Evolutionary conservation across 495 filamentous ascomycete genomes (phyloP).

Genomic region (Astrocystis sublimbata): DNA sequence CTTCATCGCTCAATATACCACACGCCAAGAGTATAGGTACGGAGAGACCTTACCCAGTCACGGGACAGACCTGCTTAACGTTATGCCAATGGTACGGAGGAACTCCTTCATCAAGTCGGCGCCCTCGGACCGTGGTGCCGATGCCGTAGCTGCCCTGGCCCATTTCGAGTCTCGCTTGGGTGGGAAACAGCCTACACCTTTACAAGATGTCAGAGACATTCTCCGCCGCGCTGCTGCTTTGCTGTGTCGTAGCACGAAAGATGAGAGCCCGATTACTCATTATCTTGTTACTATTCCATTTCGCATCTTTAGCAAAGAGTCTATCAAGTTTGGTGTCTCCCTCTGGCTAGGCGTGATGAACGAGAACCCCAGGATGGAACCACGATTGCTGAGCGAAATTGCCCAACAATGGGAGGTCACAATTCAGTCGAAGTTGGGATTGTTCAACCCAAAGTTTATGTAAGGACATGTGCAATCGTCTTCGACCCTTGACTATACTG

Average conservation of each 20-base stretch:
- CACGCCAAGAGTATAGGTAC: conserved; percentile 87
- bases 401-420: conserved; percentile 84
- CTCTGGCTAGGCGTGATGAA: conserved; percentile 97
- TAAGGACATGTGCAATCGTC: conserved; percentile 23
- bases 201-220: conserved; percentile 73
- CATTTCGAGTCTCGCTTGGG: conserved; percentile 69
- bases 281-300: conserved; percentile 92
- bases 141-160: conserved; percentile 60
- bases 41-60: conserved; percentile 67
- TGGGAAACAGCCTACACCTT: conserved; percentile 64
- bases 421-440: conserved; percentile 69
- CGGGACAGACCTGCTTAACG: conserved; percentile 60
- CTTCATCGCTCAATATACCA: conserved; percentile 96
- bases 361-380: conserved; percentile 85
- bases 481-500: conserved; percentile 23
- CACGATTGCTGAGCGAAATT: conserved; percentile 79
- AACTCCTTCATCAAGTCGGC: conserved; percentile 43
- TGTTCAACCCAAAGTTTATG: conserved; percentile 78
- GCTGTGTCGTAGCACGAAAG: conserved; percentile 70
- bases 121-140: conserved; percentile 48
- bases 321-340: conserved; percentile 91
- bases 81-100: conserved; percentile 53
- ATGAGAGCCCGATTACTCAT: conserved; percentile 74
- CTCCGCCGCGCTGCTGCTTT: conserved; percentile 81
- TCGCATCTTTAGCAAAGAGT: conserved; percentile 86